These are phyloP conservation scores for Corylus avellana DNA, from an alignment of 306 rosid species.

Conservation along the genomic window DNA sequence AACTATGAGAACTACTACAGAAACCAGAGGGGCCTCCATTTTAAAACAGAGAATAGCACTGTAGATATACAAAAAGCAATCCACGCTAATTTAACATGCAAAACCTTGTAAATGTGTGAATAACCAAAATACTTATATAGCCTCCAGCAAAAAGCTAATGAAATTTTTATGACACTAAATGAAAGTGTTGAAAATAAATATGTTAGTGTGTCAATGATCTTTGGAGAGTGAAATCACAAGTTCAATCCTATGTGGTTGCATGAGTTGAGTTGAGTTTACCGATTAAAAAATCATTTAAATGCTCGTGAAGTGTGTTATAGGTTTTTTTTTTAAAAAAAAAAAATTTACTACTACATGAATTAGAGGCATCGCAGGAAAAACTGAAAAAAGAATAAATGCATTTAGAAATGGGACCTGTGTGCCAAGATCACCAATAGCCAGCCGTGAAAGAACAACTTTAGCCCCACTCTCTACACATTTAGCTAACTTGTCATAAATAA, in stretches of 20 bases:
- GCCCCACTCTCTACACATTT: slow-evolving; percentile 95
- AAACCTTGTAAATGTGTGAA: background rate
- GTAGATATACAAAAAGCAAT: no score
- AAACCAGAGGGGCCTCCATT: no score
- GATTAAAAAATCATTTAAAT: background rate
- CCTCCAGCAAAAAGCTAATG: background rate
- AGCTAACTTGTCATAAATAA: slow-evolving; percentile 93
- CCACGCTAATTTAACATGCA: background rate
- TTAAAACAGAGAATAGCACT: no score
- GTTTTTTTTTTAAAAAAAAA: no score
- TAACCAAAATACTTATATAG: background rate
- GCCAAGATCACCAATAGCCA: slow-evolving; percentile 96
- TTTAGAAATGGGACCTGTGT: slow-evolving; percentile 63
- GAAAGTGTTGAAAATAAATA: background rate
- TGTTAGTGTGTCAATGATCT: background rate
- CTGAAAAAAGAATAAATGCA: background rate
- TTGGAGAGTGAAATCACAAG: background rate
- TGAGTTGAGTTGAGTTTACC: background rate
- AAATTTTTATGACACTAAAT: background rate
- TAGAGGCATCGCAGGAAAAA: background rate
- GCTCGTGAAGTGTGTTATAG: background rate
- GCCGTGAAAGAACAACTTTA: slow-evolving; percentile 91
- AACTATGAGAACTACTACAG: no score
- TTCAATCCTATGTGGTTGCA: background rate
- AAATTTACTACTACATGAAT: background rate